A percentile compares a stretch with the other conserved stretches of the same genome.
These are phyloP conservation scores for Neofusicoccum parvum DNA, from an alignment of 2,329 filamentous ascomycete species.

Conservation along the genomic window DNA sequence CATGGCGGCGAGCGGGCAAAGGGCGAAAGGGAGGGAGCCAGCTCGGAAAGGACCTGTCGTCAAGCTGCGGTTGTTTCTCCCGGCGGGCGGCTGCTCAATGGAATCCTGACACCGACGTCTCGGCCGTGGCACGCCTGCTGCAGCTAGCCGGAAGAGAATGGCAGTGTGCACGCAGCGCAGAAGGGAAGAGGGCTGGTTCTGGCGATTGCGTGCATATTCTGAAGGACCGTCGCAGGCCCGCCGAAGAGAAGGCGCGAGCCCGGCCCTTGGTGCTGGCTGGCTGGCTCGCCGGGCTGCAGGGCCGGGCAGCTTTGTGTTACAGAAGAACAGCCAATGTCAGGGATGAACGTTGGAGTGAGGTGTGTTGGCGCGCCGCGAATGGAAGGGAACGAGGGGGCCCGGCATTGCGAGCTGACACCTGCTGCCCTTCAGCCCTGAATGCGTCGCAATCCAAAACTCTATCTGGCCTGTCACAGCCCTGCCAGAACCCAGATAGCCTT, in stretches of 20 bases:
- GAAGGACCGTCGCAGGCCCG: not conserved
- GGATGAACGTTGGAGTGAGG: slow-evolving; percentile 14
- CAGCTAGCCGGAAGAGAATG: slow-evolving; percentile 76
- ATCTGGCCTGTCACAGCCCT: not conserved
- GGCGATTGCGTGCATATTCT: slow-evolving; percentile 14
- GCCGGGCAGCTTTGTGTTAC: slow-evolving; percentile 5
- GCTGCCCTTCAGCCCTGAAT: not conserved
- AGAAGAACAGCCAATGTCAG: slow-evolving; percentile 17
- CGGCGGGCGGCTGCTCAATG: not conserved
- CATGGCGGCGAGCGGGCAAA: slow-evolving; percentile 4
- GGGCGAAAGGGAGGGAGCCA: not conserved
- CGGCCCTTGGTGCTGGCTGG: not conserved
- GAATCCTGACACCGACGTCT: slow-evolving; percentile 38
- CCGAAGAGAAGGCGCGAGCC: not conserved
- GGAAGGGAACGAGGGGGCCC: not conserved
- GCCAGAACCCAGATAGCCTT: not conserved
- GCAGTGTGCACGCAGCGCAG: not conserved
- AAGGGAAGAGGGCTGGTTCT: not conserved
- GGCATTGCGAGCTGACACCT: slow-evolving; percentile 4
- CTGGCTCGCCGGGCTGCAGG: slow-evolving; percentile 5
- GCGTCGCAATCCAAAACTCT: slow-evolving; percentile 1
- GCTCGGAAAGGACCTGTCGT: slow-evolving; percentile 7
- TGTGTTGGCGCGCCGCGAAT: slow-evolving; percentile 18
- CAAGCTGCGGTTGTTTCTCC: slow-evolving; percentile 13
- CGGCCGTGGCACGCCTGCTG: slow-evolving; percentile 99